These are phyloP conservation scores for Papiliotrema laurentii DNA, from an alignment of 1,284 basidiomycete species.

Conservation along the genomic window DNA sequence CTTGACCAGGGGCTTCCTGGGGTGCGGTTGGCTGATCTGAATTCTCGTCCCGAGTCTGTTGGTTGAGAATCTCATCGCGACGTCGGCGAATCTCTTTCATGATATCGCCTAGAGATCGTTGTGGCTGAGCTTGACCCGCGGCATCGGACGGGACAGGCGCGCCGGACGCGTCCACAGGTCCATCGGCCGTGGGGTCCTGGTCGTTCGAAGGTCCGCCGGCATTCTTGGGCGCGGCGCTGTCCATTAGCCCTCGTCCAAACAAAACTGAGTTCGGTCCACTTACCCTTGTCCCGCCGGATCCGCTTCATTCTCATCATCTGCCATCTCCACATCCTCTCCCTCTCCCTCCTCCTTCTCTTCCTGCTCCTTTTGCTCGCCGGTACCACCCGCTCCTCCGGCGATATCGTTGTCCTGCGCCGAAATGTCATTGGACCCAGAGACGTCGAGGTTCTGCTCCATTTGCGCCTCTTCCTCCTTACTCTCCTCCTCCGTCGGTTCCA, in stretches of 20 bases:
- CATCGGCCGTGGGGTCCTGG: constrained; percentile 34
- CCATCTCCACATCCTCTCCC: constrained; percentile 28
- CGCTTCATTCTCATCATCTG: constrained; percentile 39
- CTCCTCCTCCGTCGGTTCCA: constrained; percentile 43
- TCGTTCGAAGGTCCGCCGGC: constrained; percentile 29
- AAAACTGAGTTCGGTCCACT: constrained; percentile 3
- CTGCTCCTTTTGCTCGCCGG: constrained; percentile 32
- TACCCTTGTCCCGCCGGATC: constrained; percentile 31
- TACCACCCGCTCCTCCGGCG: constrained; percentile 35
- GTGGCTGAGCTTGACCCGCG: constrained; percentile 52
- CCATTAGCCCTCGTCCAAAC: background rate
- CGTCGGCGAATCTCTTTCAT: constrained; percentile 77
- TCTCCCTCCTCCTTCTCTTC: constrained; percentile 25
- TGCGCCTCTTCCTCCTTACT: constrained; percentile 30
- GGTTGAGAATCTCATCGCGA: constrained; percentile 75
- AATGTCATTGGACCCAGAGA: constrained; percentile 34
- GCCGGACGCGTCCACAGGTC: constrained; percentile 36
- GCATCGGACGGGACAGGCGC: constrained; percentile 35
- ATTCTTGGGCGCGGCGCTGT: constrained; percentile 21
- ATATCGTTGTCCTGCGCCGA: constrained; percentile 35
- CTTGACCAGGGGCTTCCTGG: constrained; percentile 55
- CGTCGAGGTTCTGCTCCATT: constrained; percentile 36
- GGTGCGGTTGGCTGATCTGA: constrained; percentile 35
- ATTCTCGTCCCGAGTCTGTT: constrained; percentile 46
- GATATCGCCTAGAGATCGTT: constrained; percentile 81